Conservation (phyloP, 1,284 basidiomycete genomes). For the Heimioporus punctisporus region DNA sequence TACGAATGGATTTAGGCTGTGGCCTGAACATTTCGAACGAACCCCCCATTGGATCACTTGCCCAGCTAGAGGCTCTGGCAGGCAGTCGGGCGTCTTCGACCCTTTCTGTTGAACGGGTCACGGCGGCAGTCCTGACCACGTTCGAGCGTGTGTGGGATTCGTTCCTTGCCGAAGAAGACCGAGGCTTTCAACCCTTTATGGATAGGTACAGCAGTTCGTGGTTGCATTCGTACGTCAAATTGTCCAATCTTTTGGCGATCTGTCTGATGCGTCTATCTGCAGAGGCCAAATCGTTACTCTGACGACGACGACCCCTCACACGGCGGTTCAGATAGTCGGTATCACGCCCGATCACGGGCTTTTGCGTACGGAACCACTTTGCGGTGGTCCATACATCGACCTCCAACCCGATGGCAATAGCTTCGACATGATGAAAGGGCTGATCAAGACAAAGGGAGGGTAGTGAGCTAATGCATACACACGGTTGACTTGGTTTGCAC, state of each 20-base stretch:
- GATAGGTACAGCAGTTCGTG: conserved; percentile 79
- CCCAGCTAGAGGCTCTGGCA: conserved; percentile 57
- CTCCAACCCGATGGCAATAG: conserved; percentile 96
- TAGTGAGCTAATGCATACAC: conserved; percentile 12
- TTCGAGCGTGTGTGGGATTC: conserved; percentile 82
- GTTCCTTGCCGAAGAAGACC: conserved; percentile 56
- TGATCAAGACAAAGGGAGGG: conserved; percentile 84
- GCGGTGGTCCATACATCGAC: conserved; percentile 49
- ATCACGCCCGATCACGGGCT: conserved; percentile 91
- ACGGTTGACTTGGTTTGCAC: neutral
- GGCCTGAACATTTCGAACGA: conserved; percentile 90
- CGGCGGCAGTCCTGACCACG: conserved; percentile 76
- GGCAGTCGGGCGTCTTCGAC: conserved; percentile 16
- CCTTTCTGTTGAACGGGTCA: conserved; percentile 75
- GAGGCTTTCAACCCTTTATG: conserved; percentile 80
- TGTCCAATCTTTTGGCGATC: neutral
- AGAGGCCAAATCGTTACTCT: conserved; percentile 88
- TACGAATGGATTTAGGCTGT: conserved; percentile 58
- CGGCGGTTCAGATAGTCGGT: conserved; percentile 77
- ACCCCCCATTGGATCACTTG: conserved; percentile 83
- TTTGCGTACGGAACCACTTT: conserved; percentile 77
- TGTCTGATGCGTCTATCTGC: conserved; percentile 8
- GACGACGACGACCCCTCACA: conserved; percentile 74
- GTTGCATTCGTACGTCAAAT: conserved; percentile 85
- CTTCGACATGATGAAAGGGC: conserved; percentile 93